phyloP scores from a whole-genome alignment of 768 basidiomycete species.

The Cantharellus anzutake region DNA sequence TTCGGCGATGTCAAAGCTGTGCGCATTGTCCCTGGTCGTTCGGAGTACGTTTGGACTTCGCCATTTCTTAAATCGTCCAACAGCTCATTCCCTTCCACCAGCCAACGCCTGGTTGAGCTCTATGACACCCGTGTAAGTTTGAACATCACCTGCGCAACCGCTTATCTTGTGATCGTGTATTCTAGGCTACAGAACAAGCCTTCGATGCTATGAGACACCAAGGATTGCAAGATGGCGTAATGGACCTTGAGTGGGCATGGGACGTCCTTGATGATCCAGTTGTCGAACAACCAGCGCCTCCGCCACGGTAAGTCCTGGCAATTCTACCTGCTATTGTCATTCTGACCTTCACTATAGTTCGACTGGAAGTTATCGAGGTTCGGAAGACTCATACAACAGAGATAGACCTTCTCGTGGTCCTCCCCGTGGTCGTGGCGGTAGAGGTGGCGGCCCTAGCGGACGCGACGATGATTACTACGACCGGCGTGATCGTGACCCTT shows the following conservation, averaged over 20 bases:
- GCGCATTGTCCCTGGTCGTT: constrained; percentile 39
- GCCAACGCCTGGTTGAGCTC: constrained; percentile 83
- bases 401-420: not conserved
- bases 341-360: constrained; percentile 1
- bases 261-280: constrained; percentile 41
- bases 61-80: too few relatives aligned
- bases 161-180: not conserved
- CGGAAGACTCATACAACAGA: not conserved
- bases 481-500: constrained; percentile 20
- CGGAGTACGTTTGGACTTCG: constrained; percentile 27
- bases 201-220: constrained; percentile 65
- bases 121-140: constrained; percentile 65
- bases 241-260: constrained; percentile 80
- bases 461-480: constrained; percentile 16
- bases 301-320: not conserved
- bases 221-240: constrained; percentile 62
- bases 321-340: constrained; percentile 2
- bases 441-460: constrained; percentile 10
- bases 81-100: constrained; percentile 15
- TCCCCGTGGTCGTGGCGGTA: constrained; percentile 1
- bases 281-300: constrained; percentile 24
- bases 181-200: constrained; percentile 57
- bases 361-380: constrained; percentile 14
- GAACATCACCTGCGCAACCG: too few relatives aligned
- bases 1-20: constrained; percentile 84